Percentiles rank a stretch among this genome's conserved stretches.
These are phyloP conservation scores for Stereum hirsutum DNA, from an alignment of 1,284 basidiomycete genomes.

Conservation along the genomic window DNA sequence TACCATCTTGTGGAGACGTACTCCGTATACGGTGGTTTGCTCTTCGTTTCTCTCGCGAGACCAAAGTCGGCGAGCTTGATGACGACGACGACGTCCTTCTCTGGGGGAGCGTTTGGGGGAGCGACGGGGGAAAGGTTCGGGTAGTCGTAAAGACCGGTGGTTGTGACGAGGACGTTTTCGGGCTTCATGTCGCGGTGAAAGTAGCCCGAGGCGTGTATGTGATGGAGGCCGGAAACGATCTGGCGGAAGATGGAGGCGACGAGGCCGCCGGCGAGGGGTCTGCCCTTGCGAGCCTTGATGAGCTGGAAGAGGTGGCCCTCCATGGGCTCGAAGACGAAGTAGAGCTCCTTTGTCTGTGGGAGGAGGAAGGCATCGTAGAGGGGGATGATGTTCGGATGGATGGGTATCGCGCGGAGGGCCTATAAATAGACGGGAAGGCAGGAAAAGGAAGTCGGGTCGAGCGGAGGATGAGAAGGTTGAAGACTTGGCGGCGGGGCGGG, in stretches of 20 bases:
- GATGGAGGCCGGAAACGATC: conserved; percentile 83
- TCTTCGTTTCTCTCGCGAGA: conserved; percentile 85
- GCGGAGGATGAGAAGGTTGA: background rate
- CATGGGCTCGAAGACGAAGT: conserved; percentile 99
- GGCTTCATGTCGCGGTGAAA: conserved; percentile 99
- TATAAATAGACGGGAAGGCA: conserved; percentile 30
- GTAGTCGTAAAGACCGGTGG: conserved; percentile 93
- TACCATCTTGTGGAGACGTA: conserved; percentile 99
- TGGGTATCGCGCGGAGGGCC: conserved; percentile 91
- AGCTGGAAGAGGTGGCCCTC: conserved; percentile 99
- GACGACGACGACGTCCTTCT: conserved; percentile 94
- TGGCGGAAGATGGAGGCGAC: conserved; percentile 94
- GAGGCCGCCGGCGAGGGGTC: conserved; percentile 90
- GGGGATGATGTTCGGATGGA: conserved; percentile 96
- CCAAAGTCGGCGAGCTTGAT: conserved; percentile 99
- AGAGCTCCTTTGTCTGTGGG: conserved; percentile 89
- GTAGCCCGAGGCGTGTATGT: conserved; percentile 90
- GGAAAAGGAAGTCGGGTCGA: conserved; percentile 11
- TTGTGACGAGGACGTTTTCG: conserved; percentile 99
- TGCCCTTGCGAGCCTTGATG: conserved; percentile 93
- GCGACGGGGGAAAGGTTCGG: conserved; percentile 63
- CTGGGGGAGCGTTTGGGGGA: conserved; percentile 49
- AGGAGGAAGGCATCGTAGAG: conserved; percentile 98
- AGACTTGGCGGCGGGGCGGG: conserved; percentile 7
- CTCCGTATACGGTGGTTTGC: conserved; percentile 93